phyloP scores from a whole-genome alignment of 805 yeast genomes.

The Metschnikowia anglica region DNA sequence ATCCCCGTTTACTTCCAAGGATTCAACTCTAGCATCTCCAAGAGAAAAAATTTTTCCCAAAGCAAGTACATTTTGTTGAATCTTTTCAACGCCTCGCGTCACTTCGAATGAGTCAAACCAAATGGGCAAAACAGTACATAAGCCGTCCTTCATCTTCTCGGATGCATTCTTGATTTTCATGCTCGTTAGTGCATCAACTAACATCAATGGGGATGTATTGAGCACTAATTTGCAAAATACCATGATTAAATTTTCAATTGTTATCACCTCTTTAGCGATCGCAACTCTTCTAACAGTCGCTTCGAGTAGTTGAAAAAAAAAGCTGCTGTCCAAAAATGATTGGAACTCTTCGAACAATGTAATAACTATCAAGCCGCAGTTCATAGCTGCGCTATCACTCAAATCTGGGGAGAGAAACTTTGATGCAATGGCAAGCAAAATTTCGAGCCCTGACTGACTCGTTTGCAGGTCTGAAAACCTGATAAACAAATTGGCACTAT shows the following conservation, averaged over 20 bases:
- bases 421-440: conserved; percentile 62
- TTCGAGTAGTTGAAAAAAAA: conserved; percentile 57
- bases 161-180: conserved; percentile 30
- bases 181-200: conserved; percentile 56
- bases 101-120: conserved; percentile 86
- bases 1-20: conserved; percentile 73
- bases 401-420: conserved; percentile 68
- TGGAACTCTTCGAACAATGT: conserved; percentile 56
- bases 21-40: conserved; percentile 51
- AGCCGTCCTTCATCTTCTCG: conserved; percentile 35
- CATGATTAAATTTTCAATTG: conserved; percentile 72
- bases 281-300: conserved; percentile 71
- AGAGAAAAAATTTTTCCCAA: conserved; percentile 63
- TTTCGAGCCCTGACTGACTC: conserved; percentile 48
- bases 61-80: conserved; percentile 67
- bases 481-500: conserved; percentile 35
- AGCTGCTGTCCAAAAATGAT: conserved; percentile 36
- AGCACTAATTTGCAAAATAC: conserved; percentile 74
- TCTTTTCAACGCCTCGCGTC: conserved; percentile 73
- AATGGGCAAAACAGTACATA: conserved; percentile 61
- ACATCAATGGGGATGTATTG: conserved; percentile 54
- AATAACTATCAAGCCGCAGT: conserved; percentile 66
- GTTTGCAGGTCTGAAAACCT: conserved; percentile 33
- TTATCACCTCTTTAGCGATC: conserved; percentile 63
- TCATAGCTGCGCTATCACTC: conserved; percentile 79